phyloP scores from a whole-genome alignment of 2,329 filamentous ascomycete species.

The Penicillium sp. region DNA sequence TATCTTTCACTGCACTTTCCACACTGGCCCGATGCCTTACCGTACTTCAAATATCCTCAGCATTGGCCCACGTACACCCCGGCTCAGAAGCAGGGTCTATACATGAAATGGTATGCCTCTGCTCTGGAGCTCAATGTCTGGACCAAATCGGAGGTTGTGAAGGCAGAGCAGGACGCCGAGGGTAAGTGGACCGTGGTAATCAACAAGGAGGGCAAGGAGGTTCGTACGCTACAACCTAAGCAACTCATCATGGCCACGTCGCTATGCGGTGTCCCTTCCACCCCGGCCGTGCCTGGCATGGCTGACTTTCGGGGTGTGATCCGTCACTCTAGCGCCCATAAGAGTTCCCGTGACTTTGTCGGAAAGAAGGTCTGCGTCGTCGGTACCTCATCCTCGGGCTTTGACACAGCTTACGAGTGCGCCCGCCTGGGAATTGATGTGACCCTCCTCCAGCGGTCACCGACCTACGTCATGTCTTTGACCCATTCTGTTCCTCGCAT shows the following conservation, averaged over 20 bases:
- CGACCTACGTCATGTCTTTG: slow-evolving; percentile 40
- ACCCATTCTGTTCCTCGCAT: slow-evolving; percentile 30
- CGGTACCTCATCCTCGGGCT: slow-evolving; percentile 34
- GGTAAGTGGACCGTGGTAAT: slow-evolving; percentile 27
- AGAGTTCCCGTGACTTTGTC: slow-evolving; percentile 28
- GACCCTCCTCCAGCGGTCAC: slow-evolving; percentile 35
- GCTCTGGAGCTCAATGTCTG: slow-evolving; percentile 33
- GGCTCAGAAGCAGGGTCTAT: slow-evolving; percentile 34
- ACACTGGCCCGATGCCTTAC: slow-evolving; percentile 35
- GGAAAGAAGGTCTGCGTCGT: slow-evolving; percentile 36
- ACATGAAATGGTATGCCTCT: slow-evolving; percentile 34
- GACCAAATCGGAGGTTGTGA: slow-evolving; percentile 28
- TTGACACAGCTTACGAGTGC: slow-evolving; percentile 34
- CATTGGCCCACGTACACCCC: slow-evolving; percentile 40
- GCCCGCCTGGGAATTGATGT: slow-evolving; percentile 31
- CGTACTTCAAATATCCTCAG: slow-evolving; percentile 37
- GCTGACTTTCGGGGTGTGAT: slow-evolving; percentile 26
- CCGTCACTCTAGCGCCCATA: slow-evolving; percentile 29
- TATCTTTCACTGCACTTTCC: slow-evolving; percentile 38
- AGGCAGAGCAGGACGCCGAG: slow-evolving; percentile 24
- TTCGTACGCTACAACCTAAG: slow-evolving; percentile 28
- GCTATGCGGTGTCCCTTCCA: slow-evolving; percentile 29
- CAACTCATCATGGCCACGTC: slow-evolving; percentile 32
- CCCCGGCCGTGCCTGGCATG: slow-evolving; percentile 38
- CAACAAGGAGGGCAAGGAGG: slow-evolving; percentile 26